A percentile compares a stretch with the other conserved stretches of the same genome.
Conservation (phyloP, 805 yeast genomes). For the Candida lessepsii region DNA sequence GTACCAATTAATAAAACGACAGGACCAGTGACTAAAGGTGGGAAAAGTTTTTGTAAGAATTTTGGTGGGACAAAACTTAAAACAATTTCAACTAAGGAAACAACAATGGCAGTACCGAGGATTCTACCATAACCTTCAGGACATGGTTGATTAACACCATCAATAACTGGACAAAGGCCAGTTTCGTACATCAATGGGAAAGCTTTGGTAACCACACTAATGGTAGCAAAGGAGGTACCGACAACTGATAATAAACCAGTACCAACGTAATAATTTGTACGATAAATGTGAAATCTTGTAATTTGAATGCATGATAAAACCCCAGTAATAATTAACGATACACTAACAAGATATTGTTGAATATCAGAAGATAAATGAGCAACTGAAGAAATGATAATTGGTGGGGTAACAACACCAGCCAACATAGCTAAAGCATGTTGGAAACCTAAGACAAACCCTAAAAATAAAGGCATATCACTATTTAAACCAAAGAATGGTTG, state of each 20-base stretch:
- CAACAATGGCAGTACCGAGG: constrained; percentile 73
- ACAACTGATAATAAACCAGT: constrained; percentile 89
- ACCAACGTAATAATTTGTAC: constrained; percentile 76
- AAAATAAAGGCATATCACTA: constrained; percentile 74
- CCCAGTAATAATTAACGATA: constrained; percentile 40
- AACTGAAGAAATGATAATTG: constrained; percentile 62
- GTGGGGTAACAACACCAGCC: constrained; percentile 88
- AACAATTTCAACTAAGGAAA: constrained; percentile 71
- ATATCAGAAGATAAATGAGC: constrained; percentile 55
- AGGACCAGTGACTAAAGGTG: constrained; percentile 91
- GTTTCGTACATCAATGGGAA: constrained; percentile 75
- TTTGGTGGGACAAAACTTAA: constrained; percentile 78
- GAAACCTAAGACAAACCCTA: constrained; percentile 76
- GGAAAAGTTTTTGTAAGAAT: constrained; percentile 69
- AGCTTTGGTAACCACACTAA: constrained; percentile 72
- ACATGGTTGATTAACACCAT: constrained; percentile 72
- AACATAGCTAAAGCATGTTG: constrained; percentile 90
- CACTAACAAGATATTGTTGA: constrained; percentile 37
- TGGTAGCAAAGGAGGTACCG: constrained; percentile 88
- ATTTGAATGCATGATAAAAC: constrained; percentile 61
- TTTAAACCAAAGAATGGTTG: constrained; percentile 85
- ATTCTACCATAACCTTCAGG: constrained; percentile 91
- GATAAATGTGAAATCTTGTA: constrained; percentile 72
- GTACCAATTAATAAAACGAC: constrained; percentile 85
- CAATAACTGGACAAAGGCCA: constrained; percentile 49